Conservation (phyloP, 495 filamentous ascomycete species). For the Bathelium albidoporum region DNA sequence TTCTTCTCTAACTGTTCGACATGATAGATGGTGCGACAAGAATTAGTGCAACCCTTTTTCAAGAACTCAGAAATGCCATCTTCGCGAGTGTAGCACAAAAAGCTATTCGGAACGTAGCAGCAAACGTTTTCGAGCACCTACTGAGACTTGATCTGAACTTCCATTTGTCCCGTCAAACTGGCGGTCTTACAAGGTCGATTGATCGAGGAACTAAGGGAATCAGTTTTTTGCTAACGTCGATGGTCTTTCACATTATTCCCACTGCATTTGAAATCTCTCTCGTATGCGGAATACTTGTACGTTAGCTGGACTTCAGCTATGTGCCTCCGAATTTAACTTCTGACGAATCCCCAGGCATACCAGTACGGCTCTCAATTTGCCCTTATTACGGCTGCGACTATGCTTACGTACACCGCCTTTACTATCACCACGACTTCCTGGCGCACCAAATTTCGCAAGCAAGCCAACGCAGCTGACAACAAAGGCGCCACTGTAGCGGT, state of each 20-base stretch:
- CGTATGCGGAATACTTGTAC: slow-evolving; percentile 80
- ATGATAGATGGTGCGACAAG: slow-evolving; percentile 68
- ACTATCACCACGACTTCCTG: slow-evolving; percentile 93
- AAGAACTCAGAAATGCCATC: slow-evolving; percentile 87
- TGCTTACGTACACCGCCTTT: slow-evolving; percentile 88
- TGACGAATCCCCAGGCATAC: slow-evolving; percentile 54
- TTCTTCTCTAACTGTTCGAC: neutral
- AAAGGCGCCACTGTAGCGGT: slow-evolving; percentile 90
- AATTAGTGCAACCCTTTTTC: slow-evolving; percentile 76
- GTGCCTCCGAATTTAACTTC: neutral
- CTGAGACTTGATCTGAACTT: slow-evolving; percentile 85
- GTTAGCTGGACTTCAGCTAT: slow-evolving; percentile 7
- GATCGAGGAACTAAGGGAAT: slow-evolving; percentile 97
- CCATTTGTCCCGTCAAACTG: slow-evolving; percentile 87
- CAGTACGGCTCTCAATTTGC: slow-evolving; percentile 90
- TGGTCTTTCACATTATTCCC: slow-evolving; percentile 96
- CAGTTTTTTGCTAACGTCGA: slow-evolving; percentile 89
- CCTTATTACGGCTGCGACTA: slow-evolving; percentile 78
- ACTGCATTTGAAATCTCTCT: slow-evolving; percentile 89
- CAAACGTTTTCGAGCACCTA: slow-evolving; percentile 86
- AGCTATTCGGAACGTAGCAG: slow-evolving; percentile 81
- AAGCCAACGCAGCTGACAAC: slow-evolving; percentile 93
- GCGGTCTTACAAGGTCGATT: slow-evolving; percentile 86
- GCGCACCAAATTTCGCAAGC: slow-evolving; percentile 90
- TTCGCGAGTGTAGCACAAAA: slow-evolving; percentile 97